These are phyloP conservation scores for Raphanus sativus DNA, from an alignment of 345 rosid genomes.

Conservation along the genomic window DNA sequence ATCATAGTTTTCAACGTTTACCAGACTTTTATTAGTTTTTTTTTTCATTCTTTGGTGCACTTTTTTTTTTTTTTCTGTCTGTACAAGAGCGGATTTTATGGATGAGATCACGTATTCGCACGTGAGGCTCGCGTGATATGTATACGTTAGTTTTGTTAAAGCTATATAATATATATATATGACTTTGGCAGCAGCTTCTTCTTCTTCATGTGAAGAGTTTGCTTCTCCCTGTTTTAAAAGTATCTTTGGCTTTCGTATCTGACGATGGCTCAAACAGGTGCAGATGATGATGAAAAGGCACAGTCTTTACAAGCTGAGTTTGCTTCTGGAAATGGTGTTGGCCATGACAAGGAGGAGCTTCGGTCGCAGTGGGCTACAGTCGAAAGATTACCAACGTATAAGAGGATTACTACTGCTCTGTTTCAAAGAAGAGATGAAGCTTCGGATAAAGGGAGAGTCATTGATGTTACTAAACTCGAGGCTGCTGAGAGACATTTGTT, in stretches of 20 bases:
- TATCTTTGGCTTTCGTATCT: neutral
- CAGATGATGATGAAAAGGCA: constrained; percentile 4
- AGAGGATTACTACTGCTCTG: constrained; percentile 47
- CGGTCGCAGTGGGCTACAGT: constrained; percentile 52
- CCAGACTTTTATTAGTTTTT: neutral
- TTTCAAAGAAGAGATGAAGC: constrained; percentile 26
- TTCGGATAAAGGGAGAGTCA: constrained; percentile 37
- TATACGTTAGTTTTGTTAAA: constrained; percentile 9
- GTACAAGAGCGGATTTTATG: constrained; percentile 21
- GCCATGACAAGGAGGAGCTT: constrained; percentile 34
- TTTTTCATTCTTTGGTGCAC: constrained; percentile 13
- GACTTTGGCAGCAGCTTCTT: neutral
- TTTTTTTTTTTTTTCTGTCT: neutral
- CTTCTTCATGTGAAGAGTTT: constrained; percentile 12
- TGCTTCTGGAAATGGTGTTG: constrained; percentile 27
- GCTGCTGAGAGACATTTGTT: constrained; percentile 45
- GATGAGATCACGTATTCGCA: constrained; percentile 23
- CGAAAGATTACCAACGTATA: constrained; percentile 55
- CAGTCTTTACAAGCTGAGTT: constrained; percentile 8
- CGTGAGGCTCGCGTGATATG: constrained; percentile 12
- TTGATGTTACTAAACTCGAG: constrained; percentile 52
- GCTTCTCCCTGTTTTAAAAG: neutral
- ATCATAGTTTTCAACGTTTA: constrained; percentile 9
- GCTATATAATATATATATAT: neutral
- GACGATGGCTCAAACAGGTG: constrained; percentile 29